Base-by-base conservation (phyloP, 805 yeast genomes). In the Candida germanica region DNA sequence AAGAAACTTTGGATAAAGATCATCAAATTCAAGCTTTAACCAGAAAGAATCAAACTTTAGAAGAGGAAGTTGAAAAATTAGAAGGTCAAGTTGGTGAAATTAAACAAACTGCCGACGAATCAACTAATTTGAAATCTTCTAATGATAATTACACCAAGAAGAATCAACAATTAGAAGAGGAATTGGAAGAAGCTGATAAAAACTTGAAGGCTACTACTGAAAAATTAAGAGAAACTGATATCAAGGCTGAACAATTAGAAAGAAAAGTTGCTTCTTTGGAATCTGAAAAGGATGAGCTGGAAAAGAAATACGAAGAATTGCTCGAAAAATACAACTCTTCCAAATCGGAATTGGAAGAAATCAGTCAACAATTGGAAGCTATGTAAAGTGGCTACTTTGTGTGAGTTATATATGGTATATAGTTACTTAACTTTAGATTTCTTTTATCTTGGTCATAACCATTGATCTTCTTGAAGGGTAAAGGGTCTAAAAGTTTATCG, bases 161-260 rank as follows among this genome's bases (percentile, higher is more conserved):
- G 77, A 80, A 84, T 66, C 83, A 82, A 54, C 79, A 80, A 56
- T 78, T 89, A 63, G 97, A 89, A 70, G 88, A 85, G 52, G 94
- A 87, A 61, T 73, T 89, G 59, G 98, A 89, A 71, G 83, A 76
- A 55, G 82, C 94, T 44, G 97, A 91, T 64, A 78, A 80, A 61
- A 84, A 86, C 73, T 75, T 88, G 75, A 85, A 87, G 69, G 94
- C 86, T 66, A 85, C 96, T 48, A 87, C 95, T 46, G 87, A 83
- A 58, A 89, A 88, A 71, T 77, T 91, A 64, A 87, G 96, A 67
- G 95, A 87, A 61, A 80, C 95, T 40, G 98, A 93, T 59, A 79
- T 93, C 70, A 87, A 87, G 72, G 91, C 93, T 49, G 98, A 93
- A 70, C 95, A 87, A 66, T 77, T 87, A 64, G 96, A 88, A 70